Evolutionary conservation across 352 stramenopile genomes (phyloP), one percentile per base, ranked within the genome.

Genomic region (Pythium chondricola): DNA sequence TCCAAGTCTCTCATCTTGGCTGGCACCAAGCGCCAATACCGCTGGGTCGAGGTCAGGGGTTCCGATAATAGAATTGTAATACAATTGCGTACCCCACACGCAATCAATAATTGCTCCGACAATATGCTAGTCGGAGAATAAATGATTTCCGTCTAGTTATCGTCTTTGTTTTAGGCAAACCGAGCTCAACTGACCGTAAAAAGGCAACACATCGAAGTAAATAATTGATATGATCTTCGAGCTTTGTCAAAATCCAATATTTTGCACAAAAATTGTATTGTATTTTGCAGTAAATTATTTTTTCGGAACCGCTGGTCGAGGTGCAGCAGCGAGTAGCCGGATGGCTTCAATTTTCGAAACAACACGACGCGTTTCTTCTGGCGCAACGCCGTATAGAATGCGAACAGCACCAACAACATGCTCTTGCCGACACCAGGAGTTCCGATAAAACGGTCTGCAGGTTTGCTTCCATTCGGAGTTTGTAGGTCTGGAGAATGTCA

Each of bases 331-430:
- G 49, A 52, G 42, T 52, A 64, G 20, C 48, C 54, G 53, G 40
- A 18, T n/a, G 2, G 18, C n/a, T 65, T 61, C 51, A 43, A 29
- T 33, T 63, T 64, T 42, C 49, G 48, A 45, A 64, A 67, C 48
- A 67, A 53, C 8, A 64, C 49, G 39, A 67, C 59, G 14, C 54
- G 49, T 45, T 67, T 67, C 54, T 57, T 16, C 54, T 61, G 54
- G 27, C 26, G 20, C 48, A 67, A 39, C 8, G 54, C 53, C 49
- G 64, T 54, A 24, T 58, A 67, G 36, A 63, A 58, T 45, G 59
- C 53, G 40, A 68, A 56, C 45, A 65, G 39, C 60, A 64, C 55
- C 27, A 69, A 43, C 51, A 65, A 38, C 47, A 59, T 65, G 40
- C 56, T 63, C 40, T 65, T 69, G 6, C 60, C 55, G 17, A 65